Evolutionary conservation across 1,139 yeast species (phyloP).

Genomic region (Yamadazyma spencermartinsiae): DNA sequence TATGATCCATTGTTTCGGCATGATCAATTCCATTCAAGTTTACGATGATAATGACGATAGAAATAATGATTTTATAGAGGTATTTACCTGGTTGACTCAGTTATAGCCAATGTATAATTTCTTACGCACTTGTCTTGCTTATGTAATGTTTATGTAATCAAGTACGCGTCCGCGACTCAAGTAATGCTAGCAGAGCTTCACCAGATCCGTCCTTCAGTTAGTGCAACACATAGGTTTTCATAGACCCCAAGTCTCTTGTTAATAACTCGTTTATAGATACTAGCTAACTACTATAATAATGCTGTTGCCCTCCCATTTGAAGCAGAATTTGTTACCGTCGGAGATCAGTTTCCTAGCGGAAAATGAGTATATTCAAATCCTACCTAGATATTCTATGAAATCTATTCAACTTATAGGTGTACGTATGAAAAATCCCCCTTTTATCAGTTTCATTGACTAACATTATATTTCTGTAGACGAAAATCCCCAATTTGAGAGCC

Average conservation of each 20-base stretch:
- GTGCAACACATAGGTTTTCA: no score
- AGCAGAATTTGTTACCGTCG: conserved; percentile 64
- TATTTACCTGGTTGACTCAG: conserved; percentile 14
- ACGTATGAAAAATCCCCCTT: conserved; percentile 22
- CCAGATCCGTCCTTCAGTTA: no score
- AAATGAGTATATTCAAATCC: conserved; percentile 66
- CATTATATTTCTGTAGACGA: conserved; percentile 22
- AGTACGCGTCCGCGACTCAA: conserved; percentile 1
- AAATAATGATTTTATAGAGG: conserved; percentile 8
- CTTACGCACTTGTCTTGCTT: no score
- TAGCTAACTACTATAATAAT: no score
- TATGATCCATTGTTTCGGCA: conserved; percentile 18
- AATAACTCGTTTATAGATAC: background rate
- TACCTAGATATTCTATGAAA: conserved; percentile 74
- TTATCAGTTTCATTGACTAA: conserved; percentile 18
- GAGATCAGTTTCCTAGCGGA: conserved; percentile 88
- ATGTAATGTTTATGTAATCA: background rate
- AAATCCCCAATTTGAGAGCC: conserved; percentile 58
- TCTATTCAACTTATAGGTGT: conserved; percentile 61
- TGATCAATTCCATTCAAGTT: conserved; percentile 12
- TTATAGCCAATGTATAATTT: no score
- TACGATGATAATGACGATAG: conserved; percentile 9
- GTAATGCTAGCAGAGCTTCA: no score
- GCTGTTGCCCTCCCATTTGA: conserved; percentile 64
- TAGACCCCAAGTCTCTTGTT: no score